Conservation (phyloP, 169 alveolate species). For the Eimeria praecox region DNA sequence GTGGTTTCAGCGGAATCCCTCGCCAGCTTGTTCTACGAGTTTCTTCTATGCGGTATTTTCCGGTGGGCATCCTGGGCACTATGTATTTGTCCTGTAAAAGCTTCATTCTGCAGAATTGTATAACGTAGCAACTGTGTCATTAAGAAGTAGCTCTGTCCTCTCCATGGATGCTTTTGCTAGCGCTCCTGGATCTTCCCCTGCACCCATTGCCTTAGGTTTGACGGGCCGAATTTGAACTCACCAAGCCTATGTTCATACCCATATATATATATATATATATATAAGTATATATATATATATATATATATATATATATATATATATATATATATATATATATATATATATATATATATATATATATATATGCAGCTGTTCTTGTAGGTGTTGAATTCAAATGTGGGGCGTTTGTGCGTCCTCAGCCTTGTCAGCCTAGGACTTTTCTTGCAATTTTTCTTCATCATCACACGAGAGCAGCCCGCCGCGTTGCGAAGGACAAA, state of each 20-base stretch:
- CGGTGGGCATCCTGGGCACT: constrained; percentile 47
- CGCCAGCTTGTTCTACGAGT: constrained; percentile 62
- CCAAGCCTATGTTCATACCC: too few relatives aligned
- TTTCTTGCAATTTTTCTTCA: constrained; percentile 21
- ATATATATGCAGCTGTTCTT: too few relatives aligned
- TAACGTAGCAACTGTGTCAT: neutral
- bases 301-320: too few relatives aligned
- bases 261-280: neutral
- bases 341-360: too few relatives aligned
- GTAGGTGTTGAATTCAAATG: neutral
- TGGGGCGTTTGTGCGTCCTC: neutral
- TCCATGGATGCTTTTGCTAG: neutral
- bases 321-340: too few relatives aligned
- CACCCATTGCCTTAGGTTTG: neutral
- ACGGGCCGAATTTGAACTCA: neutral
- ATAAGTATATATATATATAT: too few relatives aligned
- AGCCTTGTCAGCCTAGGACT: constrained; percentile 42
- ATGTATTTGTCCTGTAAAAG: neutral
- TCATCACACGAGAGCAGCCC: constrained; percentile 49
- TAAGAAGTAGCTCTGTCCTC: too few relatives aligned
- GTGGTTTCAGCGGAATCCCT: constrained; percentile 58
- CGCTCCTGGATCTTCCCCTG: neutral
- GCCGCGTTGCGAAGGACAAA: constrained; percentile 46
- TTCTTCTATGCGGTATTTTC: constrained; percentile 40
- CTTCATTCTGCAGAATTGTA: neutral